These are phyloP conservation scores for Vanilla planifolia DNA, from an alignment of 106 monocot species.

Conservation along the genomic window DNA sequence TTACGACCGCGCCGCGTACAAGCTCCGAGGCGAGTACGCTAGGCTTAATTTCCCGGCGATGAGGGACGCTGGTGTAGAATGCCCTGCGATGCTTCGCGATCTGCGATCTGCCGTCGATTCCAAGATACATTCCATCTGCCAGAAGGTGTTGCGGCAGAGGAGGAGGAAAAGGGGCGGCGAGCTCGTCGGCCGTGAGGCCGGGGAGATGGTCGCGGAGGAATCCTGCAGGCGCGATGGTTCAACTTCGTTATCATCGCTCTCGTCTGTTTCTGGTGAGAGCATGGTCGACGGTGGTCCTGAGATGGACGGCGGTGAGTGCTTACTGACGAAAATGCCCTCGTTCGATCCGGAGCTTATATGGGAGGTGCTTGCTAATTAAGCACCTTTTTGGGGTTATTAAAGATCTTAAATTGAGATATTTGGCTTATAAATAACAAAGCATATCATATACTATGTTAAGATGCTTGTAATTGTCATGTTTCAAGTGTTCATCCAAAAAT, in stretches of 20 bases:
- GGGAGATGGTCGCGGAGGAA: background rate
- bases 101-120: slow-evolving; percentile 62
- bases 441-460: too few relatives aligned
- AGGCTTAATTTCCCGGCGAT: slow-evolving; percentile 66
- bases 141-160: slow-evolving; percentile 11
- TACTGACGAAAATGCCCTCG: slow-evolving; percentile 60
- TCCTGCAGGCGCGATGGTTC: background rate
- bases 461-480: too few relatives aligned
- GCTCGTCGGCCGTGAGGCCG: background rate
- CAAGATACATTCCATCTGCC: slow-evolving; percentile 75
- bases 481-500: too few relatives aligned
- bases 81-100: slow-evolving; percentile 25
- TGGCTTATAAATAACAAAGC: too few relatives aligned
- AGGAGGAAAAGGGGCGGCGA: background rate
- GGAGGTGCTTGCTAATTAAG: slow-evolving; percentile 46
- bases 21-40: slow-evolving; percentile 86
- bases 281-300: background rate
- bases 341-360: slow-evolving; percentile 86
- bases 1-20: slow-evolving; percentile 84
- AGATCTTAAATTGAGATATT: too few relatives aligned
- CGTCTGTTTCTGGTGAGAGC: background rate
- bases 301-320: slow-evolving; percentile 31
- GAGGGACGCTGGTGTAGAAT: slow-evolving; percentile 9
- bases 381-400: too few relatives aligned
- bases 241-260: background rate